Percentiles rank a stretch among this genome's conserved stretches.
Evolutionary conservation across 169 alveolate genomes (phyloP).

Genomic region (Cryptosporidium ryanae): DNA sequence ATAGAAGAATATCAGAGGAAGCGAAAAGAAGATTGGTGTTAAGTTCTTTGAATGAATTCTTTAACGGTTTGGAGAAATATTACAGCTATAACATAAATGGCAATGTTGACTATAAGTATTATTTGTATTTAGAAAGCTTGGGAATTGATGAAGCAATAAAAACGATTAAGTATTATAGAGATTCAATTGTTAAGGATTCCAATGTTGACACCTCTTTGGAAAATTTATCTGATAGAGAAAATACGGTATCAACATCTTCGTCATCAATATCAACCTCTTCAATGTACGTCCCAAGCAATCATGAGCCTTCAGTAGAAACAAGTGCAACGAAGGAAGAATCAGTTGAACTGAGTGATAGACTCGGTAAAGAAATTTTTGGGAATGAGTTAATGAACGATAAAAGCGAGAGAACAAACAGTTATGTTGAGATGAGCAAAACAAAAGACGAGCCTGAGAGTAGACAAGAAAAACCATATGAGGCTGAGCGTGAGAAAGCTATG

Average conservation of each 20-base stretch:
- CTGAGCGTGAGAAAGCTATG: background rate
- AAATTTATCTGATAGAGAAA: background rate
- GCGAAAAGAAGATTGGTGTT: conserved; percentile 4
- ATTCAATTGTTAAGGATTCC: background rate
- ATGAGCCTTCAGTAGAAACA: background rate
- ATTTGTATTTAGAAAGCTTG: background rate
- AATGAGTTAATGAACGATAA: too few species aligned
- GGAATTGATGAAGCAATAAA: conserved; percentile 19
- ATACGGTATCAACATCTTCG: conserved; percentile 18
- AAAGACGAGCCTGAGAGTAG: background rate
- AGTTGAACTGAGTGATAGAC: background rate
- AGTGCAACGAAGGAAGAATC: background rate
- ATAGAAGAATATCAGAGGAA: conserved; percentile 8
- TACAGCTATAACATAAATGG: conserved; percentile 4
- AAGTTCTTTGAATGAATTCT: conserved; percentile 30
- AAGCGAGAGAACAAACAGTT: background rate
- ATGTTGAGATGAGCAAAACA: background rate
- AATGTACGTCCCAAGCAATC: background rate
- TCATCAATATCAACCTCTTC: conserved; percentile 16
- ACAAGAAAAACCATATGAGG: background rate
- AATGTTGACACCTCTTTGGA: background rate
- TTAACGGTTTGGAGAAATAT: conserved; percentile 38
- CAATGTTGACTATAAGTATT: conserved; percentile 2
- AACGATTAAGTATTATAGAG: conserved; percentile 15
- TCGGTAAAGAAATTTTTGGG: too few species aligned